Base-by-base conservation (phyloP, 306 rosid genomes). In the Vachellia collinsii region DNA sequence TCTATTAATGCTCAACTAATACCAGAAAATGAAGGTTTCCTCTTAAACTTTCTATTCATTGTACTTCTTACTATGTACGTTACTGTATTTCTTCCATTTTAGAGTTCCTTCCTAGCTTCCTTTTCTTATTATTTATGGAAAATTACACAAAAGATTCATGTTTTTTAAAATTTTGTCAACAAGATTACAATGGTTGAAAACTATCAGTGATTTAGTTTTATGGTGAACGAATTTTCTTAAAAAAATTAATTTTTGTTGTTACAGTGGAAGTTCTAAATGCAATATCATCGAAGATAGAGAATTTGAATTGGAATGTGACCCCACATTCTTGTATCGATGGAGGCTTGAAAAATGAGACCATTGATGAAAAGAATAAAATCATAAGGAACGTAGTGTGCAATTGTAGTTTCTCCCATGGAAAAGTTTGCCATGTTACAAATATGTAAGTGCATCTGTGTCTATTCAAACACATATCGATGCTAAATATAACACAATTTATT, bases 261-360 rank as follows among this genome's bases (percentile, higher is more conserved):
- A 63, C 92, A 89, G 93, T 87, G 84, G 74, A 82, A 80, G 39
- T 23, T 75, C 86, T 89, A 0, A 76, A 83, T 83, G 75, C 91
- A 79, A 90, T 94, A 77, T 87, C 91, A 1, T 53, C 70, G 56
- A 87, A 87, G 46, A 51, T 94, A 64, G 41, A 65, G 80, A 86
- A 69, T 19, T 11, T 81, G 76, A 59, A 74, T 12, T 90, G 97
- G 98, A 85, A 56, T 9, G 80, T 90, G 16, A 83, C 75, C 44
- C 81, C 77, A 53, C 83, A 81, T 83, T 89, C 91, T 22, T 94
- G 95, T 83, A 48, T 7, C 6, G 72, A 56, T 22, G 81, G 34
- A 70, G 83, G 85, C 36, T 77, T 92, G 3, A 8, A 20, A 43
- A 75, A 36, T 19, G 6, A 39, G 7, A 0, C 3, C 0, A 4